phyloP scores from a whole-genome alignment of 2,329 filamentous ascomycete species.

The Purpureocillium lavendulum region DNA sequence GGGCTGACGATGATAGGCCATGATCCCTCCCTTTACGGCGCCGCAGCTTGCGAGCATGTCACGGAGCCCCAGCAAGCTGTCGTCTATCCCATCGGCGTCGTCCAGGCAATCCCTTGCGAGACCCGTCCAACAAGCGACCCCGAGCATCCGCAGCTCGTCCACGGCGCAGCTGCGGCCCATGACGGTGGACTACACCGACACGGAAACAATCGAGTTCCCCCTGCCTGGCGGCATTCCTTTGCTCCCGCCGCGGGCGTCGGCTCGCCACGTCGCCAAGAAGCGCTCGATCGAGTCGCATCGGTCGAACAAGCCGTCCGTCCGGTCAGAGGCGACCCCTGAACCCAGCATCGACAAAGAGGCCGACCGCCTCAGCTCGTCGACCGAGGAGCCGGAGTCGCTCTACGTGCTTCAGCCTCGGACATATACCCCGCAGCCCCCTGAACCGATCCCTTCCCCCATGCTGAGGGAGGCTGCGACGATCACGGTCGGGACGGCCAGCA shows the following conservation, averaged over 20 bases:
- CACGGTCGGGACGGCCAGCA: neutral
- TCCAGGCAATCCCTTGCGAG: constrained; percentile 3
- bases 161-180: constrained; percentile 5
- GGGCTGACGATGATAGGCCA: constrained; percentile 7
- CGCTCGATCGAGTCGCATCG: neutral
- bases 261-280: neutral
- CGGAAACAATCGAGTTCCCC: constrained; percentile 12
- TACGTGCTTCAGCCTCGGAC: constrained; percentile 50
- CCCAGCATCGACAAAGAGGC: constrained; percentile 2
- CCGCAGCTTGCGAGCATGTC: constrained; percentile 5
- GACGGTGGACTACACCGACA: constrained; percentile 8
- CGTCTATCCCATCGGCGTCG: constrained; percentile 5
- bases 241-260: constrained; percentile 8
- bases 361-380: constrained; percentile 8
- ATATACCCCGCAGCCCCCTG: constrained; percentile 36
- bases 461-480: neutral
- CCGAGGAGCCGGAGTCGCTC: constrained; percentile 25
- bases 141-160: constrained; percentile 11
- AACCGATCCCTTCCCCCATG: neutral
- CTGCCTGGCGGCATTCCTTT: constrained; percentile 13
- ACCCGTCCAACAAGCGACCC: constrained; percentile 1
- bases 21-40: constrained; percentile 11
- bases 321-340: constrained; percentile 1
- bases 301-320: neutral
- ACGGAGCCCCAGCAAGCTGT: neutral